phyloP scores from a whole-genome alignment of 2,329 filamentous ascomycete species.

The Dothideomycetes sp. region DNA sequence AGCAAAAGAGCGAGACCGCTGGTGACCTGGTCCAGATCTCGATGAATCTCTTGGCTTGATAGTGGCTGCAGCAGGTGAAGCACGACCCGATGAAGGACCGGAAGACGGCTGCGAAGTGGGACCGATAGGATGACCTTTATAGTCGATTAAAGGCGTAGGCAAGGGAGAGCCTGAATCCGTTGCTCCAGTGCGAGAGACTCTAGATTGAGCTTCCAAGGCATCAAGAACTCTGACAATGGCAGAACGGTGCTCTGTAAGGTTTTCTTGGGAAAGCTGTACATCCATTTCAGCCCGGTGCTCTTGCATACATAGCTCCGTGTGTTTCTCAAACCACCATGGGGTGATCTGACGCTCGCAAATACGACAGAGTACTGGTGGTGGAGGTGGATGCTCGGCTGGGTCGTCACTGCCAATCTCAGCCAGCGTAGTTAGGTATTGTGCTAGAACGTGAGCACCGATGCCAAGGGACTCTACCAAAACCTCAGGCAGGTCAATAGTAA shows the following conservation, averaged over 20 bases:
- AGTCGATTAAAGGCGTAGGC: slow-evolving; percentile 50
- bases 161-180: slow-evolving; percentile 39
- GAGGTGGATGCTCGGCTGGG: slow-evolving; percentile 66
- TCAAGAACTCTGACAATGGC: slow-evolving; percentile 92
- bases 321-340: slow-evolving; percentile 99
- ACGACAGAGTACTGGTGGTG: slow-evolving; percentile 78
- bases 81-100: slow-evolving; percentile 60
- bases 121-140: slow-evolving; percentile 80
- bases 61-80: slow-evolving; percentile 51
- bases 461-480: slow-evolving; percentile 88
- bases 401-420: slow-evolving; percentile 74
- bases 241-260: slow-evolving; percentile 82
- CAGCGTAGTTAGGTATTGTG: slow-evolving; percentile 82
- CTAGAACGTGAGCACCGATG: slow-evolving; percentile 87
- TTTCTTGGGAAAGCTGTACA: slow-evolving; percentile 91
- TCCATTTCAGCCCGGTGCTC: slow-evolving; percentile 97
- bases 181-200: slow-evolving; percentile 46
- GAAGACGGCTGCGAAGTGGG: slow-evolving; percentile 60
- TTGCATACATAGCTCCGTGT: slow-evolving; percentile 90
- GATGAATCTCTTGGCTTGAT: slow-evolving; percentile 61
- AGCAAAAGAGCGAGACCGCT: slow-evolving; percentile 78
- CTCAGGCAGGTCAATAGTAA: slow-evolving; percentile 87
- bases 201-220: slow-evolving; percentile 71
- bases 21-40: slow-evolving; percentile 61
- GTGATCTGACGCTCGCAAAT: slow-evolving; percentile 97